Evolutionary conservation across 306 rosid species (phyloP).

Genomic region (Dicorynia guianensis): DNA sequence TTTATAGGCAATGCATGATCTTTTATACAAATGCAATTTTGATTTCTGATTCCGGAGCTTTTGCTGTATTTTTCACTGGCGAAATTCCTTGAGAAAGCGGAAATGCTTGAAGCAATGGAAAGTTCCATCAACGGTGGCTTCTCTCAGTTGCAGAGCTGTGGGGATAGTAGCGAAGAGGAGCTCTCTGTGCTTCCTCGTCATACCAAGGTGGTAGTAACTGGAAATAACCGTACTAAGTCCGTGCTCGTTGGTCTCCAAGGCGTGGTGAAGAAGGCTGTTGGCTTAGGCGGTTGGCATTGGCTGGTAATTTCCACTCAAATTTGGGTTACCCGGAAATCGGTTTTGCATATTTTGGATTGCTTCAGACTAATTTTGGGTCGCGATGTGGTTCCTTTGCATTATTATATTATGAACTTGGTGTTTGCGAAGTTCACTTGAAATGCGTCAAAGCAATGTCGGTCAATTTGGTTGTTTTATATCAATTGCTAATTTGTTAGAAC

Average conservation of each 20-base stretch:
- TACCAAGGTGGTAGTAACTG: conserved; percentile 97
- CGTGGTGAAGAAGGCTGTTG: conserved; percentile 97
- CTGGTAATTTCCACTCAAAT: conserved; percentile 66
- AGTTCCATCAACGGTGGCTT: conserved; percentile 84
- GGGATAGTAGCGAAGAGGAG: conserved; percentile 98
- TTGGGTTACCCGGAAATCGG: conserved; percentile 13
- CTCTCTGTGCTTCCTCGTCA: conserved; percentile 96
- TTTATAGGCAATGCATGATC: conserved; percentile 66
- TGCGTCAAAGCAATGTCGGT: conserved; percentile 46
- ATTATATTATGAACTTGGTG: neutral
- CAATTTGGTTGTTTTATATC: conserved; percentile 35
- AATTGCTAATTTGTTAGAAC: neutral
- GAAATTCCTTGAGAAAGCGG: conserved; percentile 6
- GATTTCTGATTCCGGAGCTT: conserved; percentile 39
- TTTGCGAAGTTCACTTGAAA: neutral
- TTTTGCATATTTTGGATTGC: conserved; percentile 12
- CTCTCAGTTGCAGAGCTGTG: conserved; percentile 90
- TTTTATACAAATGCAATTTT: conserved; percentile 53
- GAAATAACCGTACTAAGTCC: conserved; percentile 97
- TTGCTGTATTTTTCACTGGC: neutral
- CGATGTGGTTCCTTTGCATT: conserved; percentile 46
- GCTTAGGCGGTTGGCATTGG: conserved; percentile 99
- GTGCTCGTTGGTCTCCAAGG: conserved; percentile 98
- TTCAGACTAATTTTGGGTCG: neutral
- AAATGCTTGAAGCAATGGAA: conserved; percentile 91